Conservation (phyloP, 129 eudicot genomes). For the Arctium minus region DNA sequence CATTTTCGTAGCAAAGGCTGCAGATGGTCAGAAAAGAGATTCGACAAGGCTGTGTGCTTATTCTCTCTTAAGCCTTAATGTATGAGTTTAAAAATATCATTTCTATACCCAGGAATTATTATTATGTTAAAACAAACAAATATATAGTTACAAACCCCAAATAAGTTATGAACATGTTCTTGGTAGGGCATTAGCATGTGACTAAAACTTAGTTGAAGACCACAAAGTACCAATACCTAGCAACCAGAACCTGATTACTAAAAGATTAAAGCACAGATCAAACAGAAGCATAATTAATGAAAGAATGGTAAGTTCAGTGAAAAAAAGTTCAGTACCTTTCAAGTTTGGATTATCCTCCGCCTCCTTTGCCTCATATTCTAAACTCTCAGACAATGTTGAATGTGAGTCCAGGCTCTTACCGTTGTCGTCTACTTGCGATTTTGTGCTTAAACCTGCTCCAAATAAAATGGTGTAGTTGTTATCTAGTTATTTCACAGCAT, state of each 20-base stretch:
- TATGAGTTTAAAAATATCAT: background rate
- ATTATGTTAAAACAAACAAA: background rate
- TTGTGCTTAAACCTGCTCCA: slow-evolving; percentile 14
- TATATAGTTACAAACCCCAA: background rate
- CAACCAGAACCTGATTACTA: background rate
- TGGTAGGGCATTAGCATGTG: background rate
- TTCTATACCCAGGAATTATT: background rate
- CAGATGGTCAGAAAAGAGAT: background rate
- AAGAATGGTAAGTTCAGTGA: background rate
- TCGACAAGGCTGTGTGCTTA: background rate
- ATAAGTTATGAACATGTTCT: background rate
- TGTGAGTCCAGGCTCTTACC: slow-evolving; percentile 5
- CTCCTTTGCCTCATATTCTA: slow-evolving; percentile 15
- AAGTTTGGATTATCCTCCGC: background rate
- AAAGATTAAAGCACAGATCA: background rate
- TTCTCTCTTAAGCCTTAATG: background rate
- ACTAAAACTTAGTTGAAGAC: background rate
- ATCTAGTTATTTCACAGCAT: background rate
- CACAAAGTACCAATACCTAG: background rate
- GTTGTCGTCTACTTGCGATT: slow-evolving; percentile 25
- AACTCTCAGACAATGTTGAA: slow-evolving; percentile 7
- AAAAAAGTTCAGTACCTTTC: slow-evolving; percentile 7
- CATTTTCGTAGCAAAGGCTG: background rate
- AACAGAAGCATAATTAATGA: background rate
- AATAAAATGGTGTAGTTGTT: background rate